Conservation (phyloP, 768 basidiomycete species). For the Lanmaoa rubissima region DNA sequence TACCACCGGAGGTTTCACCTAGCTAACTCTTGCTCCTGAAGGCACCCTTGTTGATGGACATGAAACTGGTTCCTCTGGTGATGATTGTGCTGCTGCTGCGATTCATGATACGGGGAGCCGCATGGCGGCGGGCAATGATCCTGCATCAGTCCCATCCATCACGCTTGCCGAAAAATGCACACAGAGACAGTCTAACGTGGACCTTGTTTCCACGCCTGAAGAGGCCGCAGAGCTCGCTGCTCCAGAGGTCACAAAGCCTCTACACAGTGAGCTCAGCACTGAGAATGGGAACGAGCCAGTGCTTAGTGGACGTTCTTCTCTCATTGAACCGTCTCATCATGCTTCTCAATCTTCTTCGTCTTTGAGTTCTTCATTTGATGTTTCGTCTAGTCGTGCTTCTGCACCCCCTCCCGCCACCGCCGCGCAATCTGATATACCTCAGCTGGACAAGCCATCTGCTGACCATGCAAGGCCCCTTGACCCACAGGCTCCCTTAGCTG, state of each 20-base stretch:
- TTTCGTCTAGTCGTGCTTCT: slow-evolving; percentile 48
- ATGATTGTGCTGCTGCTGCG: slow-evolving; percentile 13
- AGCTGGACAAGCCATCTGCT: slow-evolving; percentile 45
- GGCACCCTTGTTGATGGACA: slow-evolving; percentile 41
- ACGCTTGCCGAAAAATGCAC: slow-evolving; percentile 10
- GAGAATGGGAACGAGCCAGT: slow-evolving; percentile 21
- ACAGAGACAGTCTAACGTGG: slow-evolving; percentile 23
- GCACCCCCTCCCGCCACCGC: slow-evolving; percentile 24
- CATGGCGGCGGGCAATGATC: slow-evolving; percentile 24
- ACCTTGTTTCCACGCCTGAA: slow-evolving; percentile 20
- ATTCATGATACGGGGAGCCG: slow-evolving; percentile 15
- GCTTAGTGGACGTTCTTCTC: slow-evolving; percentile 20
- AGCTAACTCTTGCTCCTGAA: slow-evolving; percentile 51
- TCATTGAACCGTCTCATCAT: slow-evolving; percentile 32
- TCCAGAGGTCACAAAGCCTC: slow-evolving; percentile 23
- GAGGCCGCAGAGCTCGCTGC: slow-evolving; percentile 16
- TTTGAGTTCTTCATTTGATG: slow-evolving; percentile 36
- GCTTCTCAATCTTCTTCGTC: slow-evolving; percentile 33
- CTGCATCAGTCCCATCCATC: slow-evolving; percentile 27
- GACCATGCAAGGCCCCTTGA: slow-evolving; percentile 46
- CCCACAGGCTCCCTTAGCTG: slow-evolving; percentile 36
- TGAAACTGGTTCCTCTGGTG: slow-evolving; percentile 34
- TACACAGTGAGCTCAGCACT: slow-evolving; percentile 9
- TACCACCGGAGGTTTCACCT: slow-evolving; percentile 44
- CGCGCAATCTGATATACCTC: slow-evolving; percentile 38